Evolutionary conservation across 805 yeast species (phyloP).

Genomic region (Starmerella riodocensis): DNA sequence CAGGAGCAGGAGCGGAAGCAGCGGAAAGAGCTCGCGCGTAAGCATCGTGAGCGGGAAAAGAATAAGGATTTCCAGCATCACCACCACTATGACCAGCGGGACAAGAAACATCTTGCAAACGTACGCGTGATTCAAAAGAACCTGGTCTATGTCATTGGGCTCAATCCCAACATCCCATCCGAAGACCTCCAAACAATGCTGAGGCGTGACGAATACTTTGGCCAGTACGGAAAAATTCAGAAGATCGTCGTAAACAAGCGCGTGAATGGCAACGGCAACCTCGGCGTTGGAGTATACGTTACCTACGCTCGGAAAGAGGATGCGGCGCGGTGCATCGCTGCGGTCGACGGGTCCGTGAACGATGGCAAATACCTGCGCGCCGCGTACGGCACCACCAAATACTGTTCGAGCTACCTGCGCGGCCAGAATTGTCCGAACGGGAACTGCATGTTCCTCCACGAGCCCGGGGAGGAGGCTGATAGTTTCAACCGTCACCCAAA

Average conservation of each 20-base stretch:
- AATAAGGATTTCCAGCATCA: slow-evolving; percentile 46
- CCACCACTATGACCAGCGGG: slow-evolving; percentile 29
- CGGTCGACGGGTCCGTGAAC: slow-evolving; percentile 80
- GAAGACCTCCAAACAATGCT: slow-evolving; percentile 74
- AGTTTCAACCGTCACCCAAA: slow-evolving; percentile 62
- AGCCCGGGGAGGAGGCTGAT: slow-evolving; percentile 99
- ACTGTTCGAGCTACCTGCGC: slow-evolving; percentile 88
- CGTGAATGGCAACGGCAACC: slow-evolving; percentile 45
- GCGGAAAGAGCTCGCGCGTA: slow-evolving; percentile 56
- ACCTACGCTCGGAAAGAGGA: slow-evolving; percentile 89
- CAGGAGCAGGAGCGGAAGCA: slow-evolving; percentile 68
- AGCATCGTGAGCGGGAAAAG: slow-evolving; percentile 82
- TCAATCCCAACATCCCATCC: slow-evolving; percentile 72
- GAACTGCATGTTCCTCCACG: slow-evolving; percentile 96
- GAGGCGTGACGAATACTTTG: slow-evolving; percentile 85
- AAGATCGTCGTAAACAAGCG: slow-evolving; percentile 80
- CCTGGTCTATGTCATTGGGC: slow-evolving; percentile 87
- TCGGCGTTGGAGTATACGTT: slow-evolving; percentile 90
- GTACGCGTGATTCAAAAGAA: slow-evolving; percentile 98
- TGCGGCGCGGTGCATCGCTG: slow-evolving; percentile 83
- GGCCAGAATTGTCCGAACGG: slow-evolving; percentile 97
- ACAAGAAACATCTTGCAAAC: slow-evolving; percentile 79
- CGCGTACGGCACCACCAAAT: slow-evolving; percentile 96
- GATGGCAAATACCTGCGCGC: slow-evolving; percentile 86
- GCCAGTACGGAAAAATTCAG: slow-evolving; percentile 93